Base-by-base conservation (phyloP, 129 eudicot species). In the Escallonia rubra region DNA sequence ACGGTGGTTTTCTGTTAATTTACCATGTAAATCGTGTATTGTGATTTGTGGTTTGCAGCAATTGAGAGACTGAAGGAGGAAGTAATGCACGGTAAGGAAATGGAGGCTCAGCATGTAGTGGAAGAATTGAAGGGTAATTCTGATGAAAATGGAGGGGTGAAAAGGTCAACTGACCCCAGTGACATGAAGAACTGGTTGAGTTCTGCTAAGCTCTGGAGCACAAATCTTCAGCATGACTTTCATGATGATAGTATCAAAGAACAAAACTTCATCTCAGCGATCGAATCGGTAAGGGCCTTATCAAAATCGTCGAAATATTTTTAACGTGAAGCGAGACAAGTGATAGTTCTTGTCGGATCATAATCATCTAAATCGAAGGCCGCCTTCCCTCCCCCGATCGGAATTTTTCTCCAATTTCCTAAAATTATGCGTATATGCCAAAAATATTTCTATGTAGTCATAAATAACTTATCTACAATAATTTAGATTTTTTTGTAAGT, bases 171-270 rank as follows among this genome's bases (percentile, higher is more conserved):
- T 56, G 82, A 69, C 13, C 8, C 51, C 59, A 15, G 7, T 60
- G 91, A 82, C 15, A 86, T 69, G 85, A 85, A 67, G 66, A 66
- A 65, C 34, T 79, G 91, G 91, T 55, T 81, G 85, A 75, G 74
- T 49, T 75, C 85, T 62, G 91, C 70, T 72, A 78, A 81, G 68
- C 82, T 81, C 0, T 81, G 91, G 87, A 68, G 71, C 68, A 56
- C 79, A 12, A 74, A 70, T 5, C 34, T 23, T 50, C 54, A 23
- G 45, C 63, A 58, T 58, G 55, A 43, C 15, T 72, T 56, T 13
- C 59, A 46, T 11, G 47, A 6, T 38, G 74, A 56, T 34, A 11
- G 3, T 9, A 10, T 16, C 66, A 61, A 16, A 55, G 10, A 44
- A 54, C 71, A 54, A n/a, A 62, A 55, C 63, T 67, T 71, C 10